phyloP scores from a whole-genome alignment of 345 rosid species.

The Isatis tinctoria region DNA sequence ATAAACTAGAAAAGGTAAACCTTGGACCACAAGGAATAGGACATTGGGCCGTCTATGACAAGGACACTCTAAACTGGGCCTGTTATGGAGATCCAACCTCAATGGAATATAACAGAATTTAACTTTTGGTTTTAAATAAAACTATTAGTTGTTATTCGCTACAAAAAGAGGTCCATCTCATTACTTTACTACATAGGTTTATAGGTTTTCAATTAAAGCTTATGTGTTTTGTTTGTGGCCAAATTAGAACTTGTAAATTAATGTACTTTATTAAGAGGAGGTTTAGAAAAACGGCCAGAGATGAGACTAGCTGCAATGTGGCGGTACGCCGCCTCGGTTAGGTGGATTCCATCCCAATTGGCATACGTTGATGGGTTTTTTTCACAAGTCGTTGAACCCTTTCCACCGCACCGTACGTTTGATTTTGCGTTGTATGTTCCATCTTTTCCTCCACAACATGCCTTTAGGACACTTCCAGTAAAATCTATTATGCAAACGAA shows the following conservation, averaged over 20 bases:
- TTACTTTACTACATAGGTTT: not conserved
- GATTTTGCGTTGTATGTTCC: constrained; percentile 3
- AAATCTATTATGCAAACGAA: not conserved
- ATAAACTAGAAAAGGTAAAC: too few species aligned
- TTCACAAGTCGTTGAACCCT: not conserved
- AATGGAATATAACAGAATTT: too few species aligned
- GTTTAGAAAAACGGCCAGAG: not conserved
- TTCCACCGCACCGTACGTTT: not conserved
- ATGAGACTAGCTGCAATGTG: constrained; percentile 1
- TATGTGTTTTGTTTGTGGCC: not conserved
- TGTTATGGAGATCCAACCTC: too few species aligned
- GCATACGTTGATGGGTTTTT: not conserved
- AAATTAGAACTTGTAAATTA: not conserved
- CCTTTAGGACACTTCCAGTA: not conserved
- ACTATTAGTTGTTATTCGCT: not conserved
- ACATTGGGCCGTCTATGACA: too few species aligned
- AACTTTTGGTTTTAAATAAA: too few species aligned
- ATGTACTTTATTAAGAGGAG: not conserved
- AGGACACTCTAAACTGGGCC: too few species aligned
- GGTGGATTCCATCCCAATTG: constrained; percentile 6
- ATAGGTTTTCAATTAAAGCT: not conserved
- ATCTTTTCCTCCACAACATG: not conserved
- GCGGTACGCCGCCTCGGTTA: not conserved
- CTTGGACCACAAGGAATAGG: too few species aligned
- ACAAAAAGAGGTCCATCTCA: not conserved